Evolutionary conservation across 306 rosid species (phyloP).

Genomic region (Gastrolobium villosum): DNA sequence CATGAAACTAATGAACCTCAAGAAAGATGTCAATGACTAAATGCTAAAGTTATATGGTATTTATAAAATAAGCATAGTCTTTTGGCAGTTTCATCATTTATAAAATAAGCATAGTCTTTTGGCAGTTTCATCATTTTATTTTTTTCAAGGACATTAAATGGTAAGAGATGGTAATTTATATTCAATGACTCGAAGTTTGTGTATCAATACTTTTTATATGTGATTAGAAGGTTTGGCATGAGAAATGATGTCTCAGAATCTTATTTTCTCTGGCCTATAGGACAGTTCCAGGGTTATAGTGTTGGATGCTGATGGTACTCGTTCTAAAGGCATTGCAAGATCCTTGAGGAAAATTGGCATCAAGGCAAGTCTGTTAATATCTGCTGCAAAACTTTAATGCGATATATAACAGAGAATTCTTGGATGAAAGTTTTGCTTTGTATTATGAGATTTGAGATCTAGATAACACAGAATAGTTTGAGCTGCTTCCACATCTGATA

Average conservation of each 20-base stretch:
- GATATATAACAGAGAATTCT: slow-evolving; percentile 13
- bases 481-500: slow-evolving; percentile 32
- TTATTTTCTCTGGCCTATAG: slow-evolving; percentile 76
- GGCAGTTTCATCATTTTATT: slow-evolving; percentile 26
- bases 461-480: slow-evolving; percentile 26
- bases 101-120: slow-evolving; percentile 25
- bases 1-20: slow-evolving; percentile 13
- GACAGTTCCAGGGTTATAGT: slow-evolving; percentile 92
- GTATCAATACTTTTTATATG: slow-evolving; percentile 33
- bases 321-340: slow-evolving; percentile 89
- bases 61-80: slow-evolving; percentile 22
- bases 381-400: slow-evolving; percentile 25
- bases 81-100: slow-evolving; percentile 32
- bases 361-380: slow-evolving; percentile 70
- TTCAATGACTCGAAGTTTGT: slow-evolving; percentile 36
- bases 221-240: slow-evolving; percentile 48
- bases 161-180: slow-evolving; percentile 15
- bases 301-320: slow-evolving; percentile 88
- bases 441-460: slow-evolving; percentile 14
- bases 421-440: slow-evolving; percentile 34
- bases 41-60: background rate
- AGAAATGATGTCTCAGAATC: slow-evolving; percentile 58
- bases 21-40: slow-evolving; percentile 21
- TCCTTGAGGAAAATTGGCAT: slow-evolving; percentile 88
- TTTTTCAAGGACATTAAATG: slow-evolving; percentile 15